Base-by-base conservation (phyloP, 257 asterid genomes). In the Petrea volubilis region DNA sequence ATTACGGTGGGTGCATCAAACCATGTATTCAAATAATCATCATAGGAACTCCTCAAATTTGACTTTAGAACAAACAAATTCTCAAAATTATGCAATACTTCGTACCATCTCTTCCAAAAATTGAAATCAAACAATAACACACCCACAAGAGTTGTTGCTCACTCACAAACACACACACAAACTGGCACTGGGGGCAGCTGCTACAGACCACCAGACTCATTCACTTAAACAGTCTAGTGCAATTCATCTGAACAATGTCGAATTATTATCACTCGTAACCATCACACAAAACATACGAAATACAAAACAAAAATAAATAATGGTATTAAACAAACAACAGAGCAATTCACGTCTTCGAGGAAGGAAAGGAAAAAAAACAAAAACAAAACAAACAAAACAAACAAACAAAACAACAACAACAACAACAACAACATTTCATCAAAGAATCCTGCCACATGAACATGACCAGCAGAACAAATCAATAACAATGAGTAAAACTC, bases 381-480 rank as follows among this genome's bases (percentile, higher is more conserved):
- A 38, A n/a, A n/a, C n/a, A 1, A 0, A 34, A 34, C 40, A 34
- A 34, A 10, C 5, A 52, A 49, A 55, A 20, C 18, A 50, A 34
- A 49, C 40, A 43, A 52, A 55, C 20, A 18, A 51, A 50, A 2
- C 14, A 11, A 11, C 41, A 51, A 29, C 47, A 57, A 4, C 14
- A 15, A 14, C 41, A 52, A 60, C 31, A 44, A 49, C 60, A 68
- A 51, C 5, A 10, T 21, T 55, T 17, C 49, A 41, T 33, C 27
- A 7, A 18, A 50, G 27, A 72, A 59, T 12, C 72, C 17, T 51
- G n/a, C 31, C 72, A 25, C 46, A 57, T 66, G 55, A 69, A 62
- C 24, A 81, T 58, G 24, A 81, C 60, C 71, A 41, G 27, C 67
- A 29, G 15, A 62, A 55, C 41, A 61, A 70, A 70, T 60, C 12